Base-by-base conservation (phyloP, 2,329 filamentous ascomycete genomes). In the Emmonsiellopsis sp. region DNA sequence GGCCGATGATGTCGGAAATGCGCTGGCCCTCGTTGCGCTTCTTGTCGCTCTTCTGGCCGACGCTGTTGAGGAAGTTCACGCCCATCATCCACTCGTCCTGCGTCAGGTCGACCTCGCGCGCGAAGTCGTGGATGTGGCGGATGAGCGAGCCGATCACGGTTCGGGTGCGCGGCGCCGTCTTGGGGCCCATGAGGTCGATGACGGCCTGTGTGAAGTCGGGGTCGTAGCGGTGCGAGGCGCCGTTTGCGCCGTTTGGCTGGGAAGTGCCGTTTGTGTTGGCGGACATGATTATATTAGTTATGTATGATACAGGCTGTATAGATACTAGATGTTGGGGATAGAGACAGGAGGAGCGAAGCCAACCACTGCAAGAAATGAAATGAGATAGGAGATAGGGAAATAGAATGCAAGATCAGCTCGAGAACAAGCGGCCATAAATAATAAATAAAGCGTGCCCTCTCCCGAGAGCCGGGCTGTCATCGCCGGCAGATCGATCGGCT, bases 21-120 rank as follows among this genome's bases (percentile, higher is more conserved):
- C 86, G 79, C 71, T 86, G 84, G 49, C 83, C 79, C 73, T 91
- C 87, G 69, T 91, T 89, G 55, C 87, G 77, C 61, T 81, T 85
- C 65, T 79, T 78, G 52, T 78, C 78, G 58, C 79, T 85, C 60
- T 82, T 80, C 69, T 87, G 82, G 56, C 87, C 86, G 57, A 88
- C 80, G 45, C 81, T 78, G 74, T 90, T 90, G 72, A 90, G 73
- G 66, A 86, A 89, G 63, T 85, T 77, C 52, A 90, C 85, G 52
- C 86, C 87, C 6, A 81, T 71, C 70, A 88, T 80, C 86, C 86
- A 90, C 71, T 91, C 87, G 52, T 87, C 86, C 34, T 82, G 77
- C 14, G 83, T 88, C 50, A 91, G 80, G 71, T 90, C 85, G 58
- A 87, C 81, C 65, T 91, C 87, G 54, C 87, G 82, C 53, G 82